Conservation (phyloP, 2,329 filamentous ascomycete species). For the Colletotrichum eremochloae region DNA sequence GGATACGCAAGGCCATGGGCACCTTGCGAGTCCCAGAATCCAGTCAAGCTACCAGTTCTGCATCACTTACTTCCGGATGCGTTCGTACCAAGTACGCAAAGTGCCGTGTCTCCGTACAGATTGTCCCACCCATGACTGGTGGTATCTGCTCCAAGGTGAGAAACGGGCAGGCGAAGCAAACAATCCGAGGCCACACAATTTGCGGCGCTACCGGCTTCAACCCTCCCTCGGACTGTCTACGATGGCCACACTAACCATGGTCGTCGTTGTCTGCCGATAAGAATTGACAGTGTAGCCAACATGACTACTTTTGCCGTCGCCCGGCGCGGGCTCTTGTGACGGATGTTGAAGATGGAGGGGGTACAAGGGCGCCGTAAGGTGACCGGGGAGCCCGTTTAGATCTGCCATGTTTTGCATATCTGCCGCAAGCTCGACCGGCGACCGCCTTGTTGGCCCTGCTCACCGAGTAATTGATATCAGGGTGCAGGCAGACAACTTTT, state of each 20-base stretch:
- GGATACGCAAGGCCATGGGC: slow-evolving; percentile 29
- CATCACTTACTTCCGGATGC: slow-evolving; percentile 2
- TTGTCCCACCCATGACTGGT: neutral
- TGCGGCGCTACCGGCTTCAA: slow-evolving; percentile 19
- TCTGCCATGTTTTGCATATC: slow-evolving; percentile 7
- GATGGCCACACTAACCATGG: neutral
- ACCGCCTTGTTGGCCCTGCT: slow-evolving; percentile 9
- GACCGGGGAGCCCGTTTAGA: slow-evolving; percentile 13
- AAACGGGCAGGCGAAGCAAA: slow-evolving; percentile 9
- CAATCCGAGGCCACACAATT: slow-evolving; percentile 5
- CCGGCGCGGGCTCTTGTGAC: neutral
- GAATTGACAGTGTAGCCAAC: neutral
- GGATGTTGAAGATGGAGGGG: neutral
- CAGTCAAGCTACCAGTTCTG: slow-evolving; percentile 8
- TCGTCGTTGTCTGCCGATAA: neutral
- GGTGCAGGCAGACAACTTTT: slow-evolving; percentile 2
- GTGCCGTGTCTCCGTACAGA: neutral
- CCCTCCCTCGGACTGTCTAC: neutral
- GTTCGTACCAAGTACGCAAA: neutral
- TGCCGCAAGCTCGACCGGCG: neutral
- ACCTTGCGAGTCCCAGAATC: slow-evolving; percentile 21
- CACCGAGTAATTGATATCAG: slow-evolving; percentile 7
- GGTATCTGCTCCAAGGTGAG: neutral
- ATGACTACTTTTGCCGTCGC: neutral
- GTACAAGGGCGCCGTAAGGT: slow-evolving; percentile 7